phyloP scores from a whole-genome alignment of 768 basidiomycete species.

The Russula foetens region DNA sequence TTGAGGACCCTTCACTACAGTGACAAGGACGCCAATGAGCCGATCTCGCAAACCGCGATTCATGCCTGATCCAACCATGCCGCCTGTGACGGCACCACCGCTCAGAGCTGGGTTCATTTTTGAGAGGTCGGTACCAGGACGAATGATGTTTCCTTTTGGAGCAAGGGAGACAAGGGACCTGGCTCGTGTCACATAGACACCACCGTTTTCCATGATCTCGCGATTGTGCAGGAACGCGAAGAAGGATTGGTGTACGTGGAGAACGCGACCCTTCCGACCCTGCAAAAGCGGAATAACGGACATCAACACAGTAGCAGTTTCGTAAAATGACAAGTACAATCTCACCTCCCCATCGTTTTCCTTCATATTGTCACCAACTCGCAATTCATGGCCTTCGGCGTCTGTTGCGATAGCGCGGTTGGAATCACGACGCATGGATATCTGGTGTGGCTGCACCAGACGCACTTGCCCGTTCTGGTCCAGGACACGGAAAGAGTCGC shows the following conservation, averaged over 20 bases:
- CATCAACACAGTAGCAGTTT: background rate
- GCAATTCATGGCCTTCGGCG: slow-evolving; percentile 78
- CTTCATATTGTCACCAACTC: slow-evolving; percentile 85
- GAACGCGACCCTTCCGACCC: slow-evolving; percentile 79
- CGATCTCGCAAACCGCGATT: slow-evolving; percentile 75
- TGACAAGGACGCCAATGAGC: slow-evolving; percentile 71
- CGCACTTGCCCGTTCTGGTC: slow-evolving; percentile 91
- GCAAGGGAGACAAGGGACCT: slow-evolving; percentile 77
- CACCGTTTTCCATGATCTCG: slow-evolving; percentile 83
- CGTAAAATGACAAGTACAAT: slow-evolving; percentile 17
- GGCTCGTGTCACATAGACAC: slow-evolving; percentile 88
- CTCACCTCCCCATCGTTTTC: slow-evolving; percentile 81
- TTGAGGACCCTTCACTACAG: slow-evolving; percentile 76
- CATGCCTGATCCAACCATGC: slow-evolving; percentile 79
- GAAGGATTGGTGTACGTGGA: slow-evolving; percentile 92
- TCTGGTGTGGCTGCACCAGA: slow-evolving; percentile 87
- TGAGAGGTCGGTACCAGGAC: slow-evolving; percentile 65
- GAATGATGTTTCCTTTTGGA: slow-evolving; percentile 70
- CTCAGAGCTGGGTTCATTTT: slow-evolving; percentile 84
- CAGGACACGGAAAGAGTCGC: slow-evolving; percentile 90
- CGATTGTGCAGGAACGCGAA: slow-evolving; percentile 93
- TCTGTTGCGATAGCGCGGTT: slow-evolving; percentile 82
- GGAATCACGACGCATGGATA: slow-evolving; percentile 83
- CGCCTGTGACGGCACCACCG: slow-evolving; percentile 51
- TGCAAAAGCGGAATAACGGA: slow-evolving; percentile 27